Evolutionary conservation across 345 rosid genomes (phyloP), one percentile per base, ranked within the genome.

Genomic region (Anastatica hierochuntica): DNA sequence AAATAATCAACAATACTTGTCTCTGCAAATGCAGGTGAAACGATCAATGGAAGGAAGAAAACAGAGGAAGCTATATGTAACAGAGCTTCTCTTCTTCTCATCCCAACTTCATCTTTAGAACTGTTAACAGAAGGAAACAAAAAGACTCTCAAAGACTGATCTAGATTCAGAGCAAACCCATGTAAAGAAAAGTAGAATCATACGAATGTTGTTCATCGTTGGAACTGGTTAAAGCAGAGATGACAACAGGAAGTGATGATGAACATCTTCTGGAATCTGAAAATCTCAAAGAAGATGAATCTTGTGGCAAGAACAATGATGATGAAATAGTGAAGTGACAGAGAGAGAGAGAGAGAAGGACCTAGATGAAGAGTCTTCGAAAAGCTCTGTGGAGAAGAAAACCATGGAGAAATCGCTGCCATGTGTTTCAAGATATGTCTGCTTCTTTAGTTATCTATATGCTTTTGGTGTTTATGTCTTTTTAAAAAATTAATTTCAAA

Each of bases 51-150:
- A 44, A 84, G 47, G 41, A 80, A 47, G 41, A 74, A 56, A 43
- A 69, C 72, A 46, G 78, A 37, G 58, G 79, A 72, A 43, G 73
- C 77, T 45, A 76, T 24, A 30, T 76, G 77, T 49, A 82, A 64
- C 67, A 84, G 14, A 54, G 63, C 35, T 51, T 72, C 77, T 59
- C 95, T 80, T 77, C 96, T 84, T 58, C 43, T 68, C 27, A 75
- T 36, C n/a, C 59, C 63, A 50, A 19, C 26, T 13, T 69, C 9
- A 49, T 63, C 52, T 37, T 11, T 44, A n/a, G 13, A 49, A 13
- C 62, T 60, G 26, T 38, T 64, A 2, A 42, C 26, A 50, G 17
- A 50, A 23, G 18, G 14, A 20, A 15, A 31, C 20, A 29, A 29
- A 29, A 29, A 29, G 6, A 24, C n/a, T n/a, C n/a, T n/a, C n/a